A percentile compares a stretch with the other conserved stretches of the same genome.
Evolutionary conservation across 2,329 filamentous ascomycete genomes (phyloP).

Genomic region (Pseudocercospora cruenta): DNA sequence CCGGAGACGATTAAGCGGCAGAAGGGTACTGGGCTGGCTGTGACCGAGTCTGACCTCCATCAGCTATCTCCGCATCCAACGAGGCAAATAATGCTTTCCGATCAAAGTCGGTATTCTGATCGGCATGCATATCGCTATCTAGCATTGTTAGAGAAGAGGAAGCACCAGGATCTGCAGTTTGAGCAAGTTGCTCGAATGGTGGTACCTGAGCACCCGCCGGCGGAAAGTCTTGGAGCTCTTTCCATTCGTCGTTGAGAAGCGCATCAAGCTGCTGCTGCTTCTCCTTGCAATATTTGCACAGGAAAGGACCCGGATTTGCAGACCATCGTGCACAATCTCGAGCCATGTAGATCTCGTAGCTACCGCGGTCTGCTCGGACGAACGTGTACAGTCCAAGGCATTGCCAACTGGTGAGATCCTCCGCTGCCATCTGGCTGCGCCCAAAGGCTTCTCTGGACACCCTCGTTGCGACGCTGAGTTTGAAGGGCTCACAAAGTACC

Average conservation of each 20-base stretch:
- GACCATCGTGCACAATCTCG: slow-evolving; percentile 14
- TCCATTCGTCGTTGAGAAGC: background rate
- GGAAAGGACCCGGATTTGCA: slow-evolving; percentile 10
- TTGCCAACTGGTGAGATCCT: slow-evolving; percentile 9
- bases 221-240: background rate
- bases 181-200: background rate
- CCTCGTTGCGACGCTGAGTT: background rate
- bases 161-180: background rate
- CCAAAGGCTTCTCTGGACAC: background rate
- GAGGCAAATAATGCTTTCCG: background rate
- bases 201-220: background rate
- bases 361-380: slow-evolving; percentile 5
- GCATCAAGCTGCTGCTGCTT: slow-evolving; percentile 10
- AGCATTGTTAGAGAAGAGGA: background rate
- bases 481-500: slow-evolving; percentile 19
- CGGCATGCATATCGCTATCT: background rate
- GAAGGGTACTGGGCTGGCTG: background rate
- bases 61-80: background rate
- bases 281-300: slow-evolving; percentile 16
- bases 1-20: background rate
- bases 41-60: background rate
- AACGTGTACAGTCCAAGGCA: slow-evolving; percentile 19
- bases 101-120: background rate
- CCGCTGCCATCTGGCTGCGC: slow-evolving; percentile 8
- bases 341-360: slow-evolving; percentile 12